Conservation (phyloP, 2,329 filamentous ascomycete genomes). For the Fusarium sp. region DNA sequence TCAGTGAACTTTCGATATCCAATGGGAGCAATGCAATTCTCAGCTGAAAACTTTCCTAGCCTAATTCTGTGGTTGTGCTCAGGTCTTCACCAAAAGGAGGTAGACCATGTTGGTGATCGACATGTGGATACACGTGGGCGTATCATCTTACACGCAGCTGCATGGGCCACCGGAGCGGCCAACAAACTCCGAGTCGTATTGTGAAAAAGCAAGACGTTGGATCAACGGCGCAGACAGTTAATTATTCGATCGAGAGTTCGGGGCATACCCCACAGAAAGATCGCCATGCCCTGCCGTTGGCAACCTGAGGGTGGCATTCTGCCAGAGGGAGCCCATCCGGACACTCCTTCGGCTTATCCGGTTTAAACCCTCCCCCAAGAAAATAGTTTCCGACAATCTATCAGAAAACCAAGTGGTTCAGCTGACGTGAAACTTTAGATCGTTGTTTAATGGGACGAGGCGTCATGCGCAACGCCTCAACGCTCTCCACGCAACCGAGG, state of each 20-base stretch:
- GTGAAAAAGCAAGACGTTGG: not conserved
- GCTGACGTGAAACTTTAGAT: conserved; percentile 11
- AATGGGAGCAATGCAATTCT: conserved; percentile 3
- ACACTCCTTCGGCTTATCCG: not conserved
- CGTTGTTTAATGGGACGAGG: conserved; percentile 17
- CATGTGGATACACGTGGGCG: conserved; percentile 21
- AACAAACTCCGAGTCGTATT: not conserved
- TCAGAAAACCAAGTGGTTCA: conserved; percentile 6
- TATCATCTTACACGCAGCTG: conserved; percentile 38
- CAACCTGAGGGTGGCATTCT: not conserved
- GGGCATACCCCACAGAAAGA: not conserved
- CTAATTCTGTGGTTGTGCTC: not conserved
- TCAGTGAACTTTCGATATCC: not conserved
- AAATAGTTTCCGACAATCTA: conserved; percentile 4
- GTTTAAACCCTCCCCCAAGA: conserved; percentile 15
- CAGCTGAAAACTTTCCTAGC: conserved; percentile 5
- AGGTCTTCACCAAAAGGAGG: conserved; percentile 9
- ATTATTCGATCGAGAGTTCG: not conserved
- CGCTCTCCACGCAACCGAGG: conserved; percentile 19
- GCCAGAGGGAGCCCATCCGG: not conserved
- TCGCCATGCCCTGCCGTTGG: not conserved
- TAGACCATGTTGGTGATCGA: conserved; percentile 4
- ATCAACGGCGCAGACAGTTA: not conserved
- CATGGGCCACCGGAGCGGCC: conserved; percentile 5
- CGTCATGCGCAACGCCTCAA: conserved; percentile 31